These are phyloP conservation scores for Xylaria nigripes DNA, from an alignment of 495 filamentous ascomycete genomes.

Conservation along the genomic window DNA sequence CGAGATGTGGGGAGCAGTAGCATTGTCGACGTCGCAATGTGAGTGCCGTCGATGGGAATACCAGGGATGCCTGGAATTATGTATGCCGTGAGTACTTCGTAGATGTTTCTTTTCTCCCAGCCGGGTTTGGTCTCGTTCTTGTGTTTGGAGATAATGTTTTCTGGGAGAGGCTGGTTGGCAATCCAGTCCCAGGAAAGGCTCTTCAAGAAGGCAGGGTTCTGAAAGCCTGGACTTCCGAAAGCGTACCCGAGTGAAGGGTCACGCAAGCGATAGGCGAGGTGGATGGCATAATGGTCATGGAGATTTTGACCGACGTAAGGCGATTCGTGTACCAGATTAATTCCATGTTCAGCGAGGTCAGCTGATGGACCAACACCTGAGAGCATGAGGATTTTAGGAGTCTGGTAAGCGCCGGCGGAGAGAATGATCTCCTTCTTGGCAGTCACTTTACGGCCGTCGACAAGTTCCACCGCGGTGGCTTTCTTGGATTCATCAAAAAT, in stretches of 20 bases:
- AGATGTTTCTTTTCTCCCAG: constrained; percentile 11
- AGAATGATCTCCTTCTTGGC: constrained; percentile 42
- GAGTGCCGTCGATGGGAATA: constrained; percentile 31
- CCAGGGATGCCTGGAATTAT: constrained; percentile 10
- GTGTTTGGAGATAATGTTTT: constrained; percentile 13
- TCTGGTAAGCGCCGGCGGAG: constrained; percentile 43
- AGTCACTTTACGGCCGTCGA: constrained; percentile 18
- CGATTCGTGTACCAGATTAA: constrained; percentile 37
- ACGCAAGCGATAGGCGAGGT: constrained; percentile 23
- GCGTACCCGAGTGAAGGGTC: constrained; percentile 30
- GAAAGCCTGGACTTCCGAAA: constrained; percentile 24
- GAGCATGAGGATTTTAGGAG: constrained; percentile 49
- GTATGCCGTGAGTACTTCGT: constrained; percentile 9
- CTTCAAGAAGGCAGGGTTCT: constrained; percentile 24
- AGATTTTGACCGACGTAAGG: constrained; percentile 47
- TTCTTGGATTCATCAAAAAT: constrained; percentile 17
- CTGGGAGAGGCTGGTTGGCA: constrained; percentile 17
- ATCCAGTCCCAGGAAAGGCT: constrained; percentile 31
- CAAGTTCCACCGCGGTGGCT: constrained; percentile 23
- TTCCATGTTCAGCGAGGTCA: constrained; percentile 37
- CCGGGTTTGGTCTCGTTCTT: constrained; percentile 18
- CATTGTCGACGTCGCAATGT: constrained; percentile 30
- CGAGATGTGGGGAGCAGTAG: constrained; percentile 30
- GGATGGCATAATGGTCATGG: constrained; percentile 36
- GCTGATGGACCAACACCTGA: constrained; percentile 47